Evolutionary conservation across 495 filamentous ascomycete genomes (phyloP), one percentile per base, ranked within the genome.

Genomic region (Penicillium desertorum): DNA sequence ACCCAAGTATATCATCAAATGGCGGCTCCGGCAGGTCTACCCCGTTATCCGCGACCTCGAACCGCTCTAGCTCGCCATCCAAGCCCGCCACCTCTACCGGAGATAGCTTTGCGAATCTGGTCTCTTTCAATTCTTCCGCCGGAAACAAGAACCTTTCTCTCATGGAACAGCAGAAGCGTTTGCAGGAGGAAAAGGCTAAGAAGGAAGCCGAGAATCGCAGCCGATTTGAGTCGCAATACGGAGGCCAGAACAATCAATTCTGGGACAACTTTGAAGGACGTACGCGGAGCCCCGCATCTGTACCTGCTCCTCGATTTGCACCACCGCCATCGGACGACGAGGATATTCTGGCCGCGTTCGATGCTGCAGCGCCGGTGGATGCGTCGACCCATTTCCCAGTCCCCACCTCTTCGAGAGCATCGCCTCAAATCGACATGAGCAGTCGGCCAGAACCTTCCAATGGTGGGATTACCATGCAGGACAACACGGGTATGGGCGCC

Each of bases 51-150:
- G 62, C 79, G 9, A 78, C 83, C 57, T 78, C 79, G 22, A 79
- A 81, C 52, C 74, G 78, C 12, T 74, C 74, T 61, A 68, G 68
- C 62, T 71, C 70, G 27, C 77, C 78, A 19, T 78, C 84, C 1
- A 83, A 86, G 61, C 63, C 82, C 5, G 66, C 83, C 6, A 88
- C 87, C 36, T 82, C 88, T 2, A 78, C 81, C 5, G 81, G 81
- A 51, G 93, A 97, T 69, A 95, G 89, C 76, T 98, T 98, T 68
- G 88, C 92, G 59, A 91, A 88, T 64, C 78, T 98, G 19, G 87
- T 97, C 20, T 87, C 84, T 43, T 90, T 93, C 57, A 84, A 83
- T 45, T 73, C 83, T 12, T 79, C 84, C n/a, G 88, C 88, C 62
- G 64, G 77, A 27, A 72, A 71, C 45, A 85, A 81, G 68, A 92